Evolutionary conservation across 2,329 filamentous ascomycete species (phyloP), one percentile per base, ranked within the genome.

Genomic region (Cytospora mali): DNA sequence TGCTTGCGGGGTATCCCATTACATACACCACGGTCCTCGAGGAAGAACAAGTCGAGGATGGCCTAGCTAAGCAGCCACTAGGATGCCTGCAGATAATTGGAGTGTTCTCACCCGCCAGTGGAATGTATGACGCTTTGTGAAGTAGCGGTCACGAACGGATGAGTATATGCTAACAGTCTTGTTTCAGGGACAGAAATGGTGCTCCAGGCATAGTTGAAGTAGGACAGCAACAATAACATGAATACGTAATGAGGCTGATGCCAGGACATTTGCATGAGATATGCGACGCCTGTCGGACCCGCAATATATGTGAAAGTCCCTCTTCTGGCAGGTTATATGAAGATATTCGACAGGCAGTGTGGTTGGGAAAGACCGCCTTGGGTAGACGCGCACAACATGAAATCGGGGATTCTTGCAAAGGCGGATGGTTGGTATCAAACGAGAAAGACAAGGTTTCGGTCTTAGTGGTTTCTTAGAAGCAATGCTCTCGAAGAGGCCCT

Each of bases 31-130:
- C 33, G 27, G 33, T 21, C 27, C 49, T 46, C 49, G 25, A 46
- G n/a, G 39, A 16, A 35, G 29, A 31, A 31, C 29, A 31, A 6
- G 4, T 42, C 48, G 56, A 59, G 56, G 48, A 31, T 46, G 42
- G 49, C 52, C n/a, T 46, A 31, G 57, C 29, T 25, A 46, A 59
- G 49, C 35, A 48, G 31, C 49, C 57, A 53, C 49, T 53, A 59
- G 49, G 42, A 29, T 59, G 49, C 28, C 31, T 58, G 48, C 31
- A 58, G 48, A 53, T 27, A 9, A 27, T 39, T n/a, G 29, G 11
- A 27, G 49, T 42, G 13, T 31, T 46, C 27, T 35, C 31, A 50
- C 16, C 10, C 25, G 33, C 18, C 33, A 39, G 35, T 52, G 49
- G 21, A 21, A 53, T 46, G 49, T 25, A 28, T 29, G 21, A 53